Conservation (phyloP, 148 eudicot species). For the Rhododendron henanense region DNA sequence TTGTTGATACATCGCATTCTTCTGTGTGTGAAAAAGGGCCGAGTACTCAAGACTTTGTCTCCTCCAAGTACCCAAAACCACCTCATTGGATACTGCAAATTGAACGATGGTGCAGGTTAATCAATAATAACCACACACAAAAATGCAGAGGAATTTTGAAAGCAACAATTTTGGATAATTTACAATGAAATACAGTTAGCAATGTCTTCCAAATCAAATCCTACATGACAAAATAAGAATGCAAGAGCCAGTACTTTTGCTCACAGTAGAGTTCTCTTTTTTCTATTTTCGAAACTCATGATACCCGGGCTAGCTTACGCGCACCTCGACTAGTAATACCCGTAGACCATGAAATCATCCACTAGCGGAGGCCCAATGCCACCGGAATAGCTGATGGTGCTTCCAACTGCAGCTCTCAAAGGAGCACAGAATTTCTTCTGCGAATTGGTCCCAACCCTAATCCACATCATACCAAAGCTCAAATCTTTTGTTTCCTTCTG, state of each 20-base stretch:
- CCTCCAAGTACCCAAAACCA: not conserved
- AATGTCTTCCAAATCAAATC: not conserved
- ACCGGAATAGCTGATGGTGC: not conserved
- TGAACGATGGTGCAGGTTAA: not conserved
- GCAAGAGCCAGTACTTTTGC: not conserved
- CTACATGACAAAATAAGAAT: not conserved
- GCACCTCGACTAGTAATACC: not conserved
- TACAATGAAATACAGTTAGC: not conserved
- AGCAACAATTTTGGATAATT: not conserved
- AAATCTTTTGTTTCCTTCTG: not conserved
- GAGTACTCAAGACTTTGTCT: not conserved
- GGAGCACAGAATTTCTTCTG: not conserved
- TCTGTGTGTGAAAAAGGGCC: too few species aligned
- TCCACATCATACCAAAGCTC: not conserved
- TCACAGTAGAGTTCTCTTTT: not conserved
- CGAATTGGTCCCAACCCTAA: not conserved
- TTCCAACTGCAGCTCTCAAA: not conserved
- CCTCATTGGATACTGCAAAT: conserved; percentile 1
- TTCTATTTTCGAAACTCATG: not conserved
- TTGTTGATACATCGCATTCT: not conserved
- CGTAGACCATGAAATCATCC: not conserved
- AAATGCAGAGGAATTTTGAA: not conserved
- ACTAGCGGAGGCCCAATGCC: not conserved
- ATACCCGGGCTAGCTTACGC: not conserved
- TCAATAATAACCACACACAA: not conserved